phyloP scores from a whole-genome alignment of 2,329 filamentous ascomycete species.

The Xylariomycetidae sp. region DNA sequence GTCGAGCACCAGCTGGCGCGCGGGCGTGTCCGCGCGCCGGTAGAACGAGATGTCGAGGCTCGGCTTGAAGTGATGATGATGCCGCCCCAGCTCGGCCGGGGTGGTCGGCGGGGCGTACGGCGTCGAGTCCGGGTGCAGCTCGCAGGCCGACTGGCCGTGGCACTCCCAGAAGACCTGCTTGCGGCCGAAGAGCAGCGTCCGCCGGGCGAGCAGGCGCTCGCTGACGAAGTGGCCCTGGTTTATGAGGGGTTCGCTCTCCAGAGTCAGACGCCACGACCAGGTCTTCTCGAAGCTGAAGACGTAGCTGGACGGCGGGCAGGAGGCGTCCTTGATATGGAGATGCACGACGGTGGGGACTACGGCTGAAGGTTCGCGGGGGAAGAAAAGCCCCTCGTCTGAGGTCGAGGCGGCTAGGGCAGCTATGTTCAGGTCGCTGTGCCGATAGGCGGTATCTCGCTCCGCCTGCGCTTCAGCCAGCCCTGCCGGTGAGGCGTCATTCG shows the following conservation, averaged over 20 bases:
- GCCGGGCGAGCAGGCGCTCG: slow-evolving; percentile 11
- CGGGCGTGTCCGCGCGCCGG: neutral
- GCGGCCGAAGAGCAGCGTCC: slow-evolving; percentile 16
- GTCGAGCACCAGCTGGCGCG: slow-evolving; percentile 1
- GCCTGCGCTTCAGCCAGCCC: neutral
- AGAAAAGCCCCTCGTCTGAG: slow-evolving; percentile 1
- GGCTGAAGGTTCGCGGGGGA: slow-evolving; percentile 1
- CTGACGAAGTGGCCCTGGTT: slow-evolving; percentile 1
- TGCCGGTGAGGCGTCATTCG: slow-evolving; percentile 2
- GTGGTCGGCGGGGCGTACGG: neutral
- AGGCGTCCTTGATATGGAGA: neutral
- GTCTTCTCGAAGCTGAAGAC: slow-evolving; percentile 2
- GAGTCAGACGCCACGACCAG: slow-evolving; percentile 2
- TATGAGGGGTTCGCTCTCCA: slow-evolving; percentile 1
- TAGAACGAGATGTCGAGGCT: neutral
- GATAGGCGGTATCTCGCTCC: neutral
- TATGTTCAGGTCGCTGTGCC: slow-evolving; percentile 1
- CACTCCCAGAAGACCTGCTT: slow-evolving; percentile 18
- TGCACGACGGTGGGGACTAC: slow-evolving; percentile 1
- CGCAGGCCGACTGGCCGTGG: slow-evolving; percentile 1
- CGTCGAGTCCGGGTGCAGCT: slow-evolving; percentile 1
- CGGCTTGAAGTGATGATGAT: neutral
- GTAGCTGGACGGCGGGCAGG: neutral
- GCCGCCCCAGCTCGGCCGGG: neutral
- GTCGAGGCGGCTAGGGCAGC: slow-evolving; percentile 1